Conservation (phyloP, 2,329 filamentous ascomycete genomes). For the Paecilomyces dactylethromorphus region DNA sequence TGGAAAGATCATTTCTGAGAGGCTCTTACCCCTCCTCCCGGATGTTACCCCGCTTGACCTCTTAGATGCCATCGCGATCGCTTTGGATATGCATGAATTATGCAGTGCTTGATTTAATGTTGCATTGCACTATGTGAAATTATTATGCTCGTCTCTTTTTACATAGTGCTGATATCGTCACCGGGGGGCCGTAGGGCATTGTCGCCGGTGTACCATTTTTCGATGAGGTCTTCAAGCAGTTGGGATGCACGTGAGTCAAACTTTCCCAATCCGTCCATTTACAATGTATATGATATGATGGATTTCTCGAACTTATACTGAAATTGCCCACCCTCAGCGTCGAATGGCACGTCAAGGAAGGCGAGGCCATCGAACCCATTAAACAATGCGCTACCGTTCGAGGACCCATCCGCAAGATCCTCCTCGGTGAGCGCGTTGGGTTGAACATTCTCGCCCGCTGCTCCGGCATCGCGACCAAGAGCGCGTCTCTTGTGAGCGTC, state of each 20-base stretch:
- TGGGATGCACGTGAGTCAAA: conserved; percentile 64
- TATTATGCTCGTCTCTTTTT: background rate
- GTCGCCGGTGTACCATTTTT: conserved; percentile 93
- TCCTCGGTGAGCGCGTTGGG: conserved; percentile 90
- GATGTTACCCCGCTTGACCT: background rate
- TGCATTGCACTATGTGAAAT: background rate
- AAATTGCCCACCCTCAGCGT: conserved; percentile 44
- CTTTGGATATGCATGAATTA: background rate
- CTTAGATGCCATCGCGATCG: background rate
- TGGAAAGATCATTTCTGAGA: background rate
- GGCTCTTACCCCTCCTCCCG: background rate
- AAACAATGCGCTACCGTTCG: conserved; percentile 71
- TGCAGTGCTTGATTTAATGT: background rate
- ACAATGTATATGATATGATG: background rate
- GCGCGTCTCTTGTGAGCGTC: conserved; percentile 40
- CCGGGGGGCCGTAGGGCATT: conserved; percentile 54
- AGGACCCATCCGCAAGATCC: conserved; percentile 73
- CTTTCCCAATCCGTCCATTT: background rate
- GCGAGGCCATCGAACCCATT: conserved; percentile 58
- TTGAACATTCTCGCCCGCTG: conserved; percentile 86
- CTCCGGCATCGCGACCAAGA: conserved; percentile 76
- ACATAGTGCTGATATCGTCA: conserved; percentile 2
- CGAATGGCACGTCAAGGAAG: conserved; percentile 79
- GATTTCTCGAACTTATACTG: background rate
- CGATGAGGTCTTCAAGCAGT: conserved; percentile 83